phyloP scores from a whole-genome alignment of 2,329 filamentous ascomycete species.

The Pleurostoma richardsiae region DNA sequence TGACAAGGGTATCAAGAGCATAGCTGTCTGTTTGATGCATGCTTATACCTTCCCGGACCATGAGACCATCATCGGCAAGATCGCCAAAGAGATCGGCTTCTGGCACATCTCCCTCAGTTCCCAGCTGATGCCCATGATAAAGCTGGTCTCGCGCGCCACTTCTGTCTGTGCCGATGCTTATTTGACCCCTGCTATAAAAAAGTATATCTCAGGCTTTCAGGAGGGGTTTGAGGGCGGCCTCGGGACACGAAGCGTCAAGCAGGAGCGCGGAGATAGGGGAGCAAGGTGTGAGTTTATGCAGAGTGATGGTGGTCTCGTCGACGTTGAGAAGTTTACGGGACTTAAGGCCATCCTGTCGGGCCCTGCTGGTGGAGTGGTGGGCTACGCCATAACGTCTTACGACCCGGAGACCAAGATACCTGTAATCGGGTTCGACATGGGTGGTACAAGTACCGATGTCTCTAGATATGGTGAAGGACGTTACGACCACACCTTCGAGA shows the following conservation, averaged over 20 bases:
- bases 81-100: conserved; percentile 79
- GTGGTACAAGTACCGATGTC: conserved; percentile 87
- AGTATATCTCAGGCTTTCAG: conserved; percentile 70
- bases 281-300: conserved; percentile 95
- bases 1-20: conserved; percentile 67
- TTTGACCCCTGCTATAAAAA: conserved; percentile 72
- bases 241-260: conserved; percentile 68
- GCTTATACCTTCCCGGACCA: conserved; percentile 88
- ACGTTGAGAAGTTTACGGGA: conserved; percentile 78
- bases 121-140: conserved; percentile 87
- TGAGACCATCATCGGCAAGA: conserved; percentile 68
- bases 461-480: conserved; percentile 79
- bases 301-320: conserved; percentile 69
- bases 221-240: conserved; percentile 76
- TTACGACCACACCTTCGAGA: conserved; percentile 93
- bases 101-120: conserved; percentile 76
- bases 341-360: conserved; percentile 82
- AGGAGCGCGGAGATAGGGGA: conserved; percentile 58
- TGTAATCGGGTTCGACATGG: conserved; percentile 95
- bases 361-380: conserved; percentile 88
- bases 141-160: conserved; percentile 69
- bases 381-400: conserved; percentile 87
- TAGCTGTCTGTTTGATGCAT: conserved; percentile 89
- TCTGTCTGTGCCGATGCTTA: conserved; percentile 79
- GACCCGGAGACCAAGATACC: conserved; percentile 76